Percentiles rank a stretch among this genome's conserved stretches.
phyloP scores from a whole-genome alignment of 345 rosid genomes.

The Syzygium jambos region DNA sequence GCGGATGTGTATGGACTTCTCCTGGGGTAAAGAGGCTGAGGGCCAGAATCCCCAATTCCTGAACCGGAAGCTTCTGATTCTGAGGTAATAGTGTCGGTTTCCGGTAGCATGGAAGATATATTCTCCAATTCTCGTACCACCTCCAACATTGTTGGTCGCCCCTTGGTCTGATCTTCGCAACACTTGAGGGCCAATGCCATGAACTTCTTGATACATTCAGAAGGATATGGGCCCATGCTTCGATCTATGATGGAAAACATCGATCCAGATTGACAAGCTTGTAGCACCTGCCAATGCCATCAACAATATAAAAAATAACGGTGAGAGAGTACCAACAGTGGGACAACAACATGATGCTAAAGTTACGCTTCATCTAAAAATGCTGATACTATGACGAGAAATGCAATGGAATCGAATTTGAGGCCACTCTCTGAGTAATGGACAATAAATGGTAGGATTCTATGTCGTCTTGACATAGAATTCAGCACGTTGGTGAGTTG shows the following conservation, averaged over 20 bases:
- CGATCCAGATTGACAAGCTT: constrained; percentile 59
- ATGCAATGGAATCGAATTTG: not conserved
- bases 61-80: constrained; percentile 6
- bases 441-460: not conserved
- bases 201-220: constrained; percentile 68
- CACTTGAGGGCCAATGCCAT: constrained; percentile 68
- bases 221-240: constrained; percentile 74
- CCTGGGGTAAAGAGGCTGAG: constrained; percentile 37
- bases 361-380: not conserved
- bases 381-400: not conserved
- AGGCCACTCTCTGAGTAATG: not conserved
- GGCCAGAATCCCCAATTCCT: constrained; percentile 10
- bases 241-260: constrained; percentile 66
- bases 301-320: not conserved
- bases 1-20: constrained; percentile 36
- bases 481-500: not conserved
- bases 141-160: constrained; percentile 85
- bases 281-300: constrained; percentile 33
- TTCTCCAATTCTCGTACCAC: constrained; percentile 82
- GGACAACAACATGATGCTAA: not conserved
- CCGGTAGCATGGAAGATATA: constrained; percentile 56
- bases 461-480: not conserved
- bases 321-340: not conserved
- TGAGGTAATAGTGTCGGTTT: constrained; percentile 22
- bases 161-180: constrained; percentile 57